A percentile compares a stretch with the other conserved stretches of the same genome.
These are phyloP conservation scores for Rhizoctonia solani DNA, from an alignment of 1,284 basidiomycete genomes.

Conservation along the genomic window DNA sequence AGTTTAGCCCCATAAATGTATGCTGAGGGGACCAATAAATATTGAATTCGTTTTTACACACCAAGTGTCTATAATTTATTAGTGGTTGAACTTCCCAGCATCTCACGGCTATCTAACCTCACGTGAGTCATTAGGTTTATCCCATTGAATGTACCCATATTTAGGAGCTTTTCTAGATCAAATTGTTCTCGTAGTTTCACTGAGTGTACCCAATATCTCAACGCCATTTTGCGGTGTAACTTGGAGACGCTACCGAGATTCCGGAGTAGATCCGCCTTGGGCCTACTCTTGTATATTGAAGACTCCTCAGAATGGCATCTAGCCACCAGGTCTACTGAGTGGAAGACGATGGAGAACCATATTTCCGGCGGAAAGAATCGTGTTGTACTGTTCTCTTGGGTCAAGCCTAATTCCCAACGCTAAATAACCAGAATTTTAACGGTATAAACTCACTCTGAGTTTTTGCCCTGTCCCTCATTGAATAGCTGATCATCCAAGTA, in stretches of 20 bases:
- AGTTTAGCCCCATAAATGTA: background rate
- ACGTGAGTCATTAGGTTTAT: background rate
- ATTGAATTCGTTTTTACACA: background rate
- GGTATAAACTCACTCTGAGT: no score
- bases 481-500: no score
- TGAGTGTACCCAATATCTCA: slow-evolving; percentile 2
- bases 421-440: no score
- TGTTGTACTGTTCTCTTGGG: no score
- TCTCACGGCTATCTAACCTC: slow-evolving; percentile 2
- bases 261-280: background rate
- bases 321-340: background rate
- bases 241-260: background rate
- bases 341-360: background rate
- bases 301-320: background rate
- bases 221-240: background rate
- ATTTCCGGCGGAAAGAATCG: no score
- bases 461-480: no score
- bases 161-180: background rate
- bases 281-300: background rate
- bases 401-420: no score
- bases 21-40: background rate
- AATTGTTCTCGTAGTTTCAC: background rate
- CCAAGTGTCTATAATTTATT: background rate
- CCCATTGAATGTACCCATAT: background rate
- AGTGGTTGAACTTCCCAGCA: no score